Evolutionary conservation across 2,329 filamentous ascomycete species (phyloP).

Genomic region (Aphanoascus verrucosus): DNA sequence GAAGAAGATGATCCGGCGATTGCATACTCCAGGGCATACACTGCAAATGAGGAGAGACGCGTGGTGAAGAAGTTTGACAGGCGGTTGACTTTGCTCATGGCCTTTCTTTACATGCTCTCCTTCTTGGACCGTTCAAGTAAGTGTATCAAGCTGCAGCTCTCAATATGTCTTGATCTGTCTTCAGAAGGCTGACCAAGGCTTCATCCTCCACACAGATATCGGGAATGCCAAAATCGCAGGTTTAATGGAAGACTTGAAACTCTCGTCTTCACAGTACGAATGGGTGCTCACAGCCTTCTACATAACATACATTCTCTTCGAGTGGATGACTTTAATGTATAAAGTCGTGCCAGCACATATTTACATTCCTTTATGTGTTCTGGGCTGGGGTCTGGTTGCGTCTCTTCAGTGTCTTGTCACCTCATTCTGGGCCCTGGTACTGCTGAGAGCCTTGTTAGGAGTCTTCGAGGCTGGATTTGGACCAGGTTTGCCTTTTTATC

Average conservation of each 20-base stretch:
- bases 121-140: constrained; percentile 79
- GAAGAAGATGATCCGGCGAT: constrained; percentile 3
- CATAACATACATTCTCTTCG: constrained; percentile 53
- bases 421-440: constrained; percentile 49
- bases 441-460: constrained; percentile 39
- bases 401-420: constrained; percentile 60
- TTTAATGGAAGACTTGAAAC: constrained; percentile 42
- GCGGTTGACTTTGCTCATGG: constrained; percentile 67
- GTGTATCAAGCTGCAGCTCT: constrained; percentile 19
- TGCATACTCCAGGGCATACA: constrained; percentile 28
- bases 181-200: neutral
- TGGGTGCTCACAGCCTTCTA: constrained; percentile 55
- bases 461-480: constrained; percentile 53
- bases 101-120: constrained; percentile 69
- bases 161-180: neutral
- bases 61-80: constrained; percentile 68
- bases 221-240: constrained; percentile 55
- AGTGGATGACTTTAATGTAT: constrained; percentile 57
- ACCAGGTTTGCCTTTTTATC: constrained; percentile 53
- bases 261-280: constrained; percentile 49
- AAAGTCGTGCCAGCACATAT: constrained; percentile 50
- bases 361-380: constrained; percentile 51
- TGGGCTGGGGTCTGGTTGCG: constrained; percentile 68
- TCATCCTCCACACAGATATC: constrained; percentile 35
- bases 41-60: constrained; percentile 56